Evolutionary conservation across 345 rosid genomes (phyloP).

Genomic region (Nephelium lappaceum): DNA sequence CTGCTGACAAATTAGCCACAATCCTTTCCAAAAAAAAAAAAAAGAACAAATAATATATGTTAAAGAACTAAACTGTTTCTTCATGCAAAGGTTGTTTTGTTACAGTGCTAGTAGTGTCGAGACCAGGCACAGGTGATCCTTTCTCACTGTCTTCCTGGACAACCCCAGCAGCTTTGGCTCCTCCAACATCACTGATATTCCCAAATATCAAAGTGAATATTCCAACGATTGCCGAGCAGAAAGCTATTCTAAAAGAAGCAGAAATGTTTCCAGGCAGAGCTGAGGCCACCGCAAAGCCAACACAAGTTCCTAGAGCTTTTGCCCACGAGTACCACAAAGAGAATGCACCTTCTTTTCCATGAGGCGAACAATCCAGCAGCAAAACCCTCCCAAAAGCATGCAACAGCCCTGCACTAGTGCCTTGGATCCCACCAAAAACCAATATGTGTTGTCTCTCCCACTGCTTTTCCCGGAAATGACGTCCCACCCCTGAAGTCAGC

Average conservation of each 20-base stretch:
- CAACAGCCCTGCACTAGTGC: slow-evolving; percentile 51
- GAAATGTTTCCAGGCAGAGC: slow-evolving; percentile 38
- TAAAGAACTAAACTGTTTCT: slow-evolving; percentile 4
- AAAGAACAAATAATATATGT: too few species aligned
- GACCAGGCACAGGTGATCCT: slow-evolving; percentile 9
- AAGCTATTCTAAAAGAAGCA: slow-evolving; percentile 43
- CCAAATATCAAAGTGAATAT: slow-evolving; percentile 45
- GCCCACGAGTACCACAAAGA: slow-evolving; percentile 55
- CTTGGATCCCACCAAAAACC: slow-evolving; percentile 51
- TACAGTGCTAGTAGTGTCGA: background rate
- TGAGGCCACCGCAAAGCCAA: slow-evolving; percentile 56
- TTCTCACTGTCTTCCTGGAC: slow-evolving; percentile 23
- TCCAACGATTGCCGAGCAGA: slow-evolving; percentile 32
- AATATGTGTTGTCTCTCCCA: slow-evolving; percentile 46
- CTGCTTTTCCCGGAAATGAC: slow-evolving; percentile 33
- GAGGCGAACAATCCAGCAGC: slow-evolving; percentile 50
- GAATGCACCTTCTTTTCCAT: slow-evolving; percentile 58
- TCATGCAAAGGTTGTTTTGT: background rate
- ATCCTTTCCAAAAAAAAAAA: too few species aligned
- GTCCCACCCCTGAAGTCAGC: slow-evolving; percentile 47
- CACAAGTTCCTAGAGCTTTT: slow-evolving; percentile 45
- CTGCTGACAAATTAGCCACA: too few species aligned
- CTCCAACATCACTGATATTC: slow-evolving; percentile 54
- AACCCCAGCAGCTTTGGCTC: slow-evolving; percentile 52
- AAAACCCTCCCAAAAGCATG: slow-evolving; percentile 55